Evolutionary conservation across 2,329 filamentous ascomycete genomes (phyloP), one percentile per base, ranked within the genome.

Genomic region (Cordyceps tenuipes): DNA sequence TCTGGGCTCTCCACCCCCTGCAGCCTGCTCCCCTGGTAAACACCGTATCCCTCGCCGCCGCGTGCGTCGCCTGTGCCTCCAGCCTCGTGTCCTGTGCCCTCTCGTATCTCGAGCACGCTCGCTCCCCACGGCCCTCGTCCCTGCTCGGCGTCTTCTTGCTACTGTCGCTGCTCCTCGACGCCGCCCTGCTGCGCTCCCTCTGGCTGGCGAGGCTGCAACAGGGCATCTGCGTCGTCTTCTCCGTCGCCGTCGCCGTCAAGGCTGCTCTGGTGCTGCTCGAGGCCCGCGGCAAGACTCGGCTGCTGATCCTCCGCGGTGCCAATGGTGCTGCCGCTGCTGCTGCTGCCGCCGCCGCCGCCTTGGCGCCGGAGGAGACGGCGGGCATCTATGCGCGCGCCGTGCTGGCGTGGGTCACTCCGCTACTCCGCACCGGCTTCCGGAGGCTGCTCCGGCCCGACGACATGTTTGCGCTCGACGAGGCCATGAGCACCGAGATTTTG

Each of bases 351-450:
- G 23, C 62, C 48, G 66, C 71, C 59, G 26, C 64, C 52, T 61
- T 64, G n/a, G 71, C 72, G 8, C 74, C 75, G 4, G 74, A 75
- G 59, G 66, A 64, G 43, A 71, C 71, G 31, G 73, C 73, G 61
- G 74, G 76, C 15, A 64, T 76, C 8, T 73, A 75, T 44, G 72
- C 67, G 59, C 70, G 69, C 12, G 70, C 69, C 21, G 65, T 76
- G 41, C 72, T 75, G 59, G 70, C 70, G 62, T 77, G 75, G 75
- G 63, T 76, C 43, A 72, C 71, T 41, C 67, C 69, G 7, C 65
- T 77, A 21, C 66, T 77, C 63, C 57, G 64, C 51, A 69, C 63
- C 12, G 75, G 75, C 1, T 77, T 73, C 41, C 65, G 64, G 23
- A 66, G 67, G 23, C 63, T 76, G 48, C 64, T 77, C 17, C 67